Evolutionary conservation across 352 stramenopile genomes (phyloP).

Genomic region (Phytophthora idaei): DNA sequence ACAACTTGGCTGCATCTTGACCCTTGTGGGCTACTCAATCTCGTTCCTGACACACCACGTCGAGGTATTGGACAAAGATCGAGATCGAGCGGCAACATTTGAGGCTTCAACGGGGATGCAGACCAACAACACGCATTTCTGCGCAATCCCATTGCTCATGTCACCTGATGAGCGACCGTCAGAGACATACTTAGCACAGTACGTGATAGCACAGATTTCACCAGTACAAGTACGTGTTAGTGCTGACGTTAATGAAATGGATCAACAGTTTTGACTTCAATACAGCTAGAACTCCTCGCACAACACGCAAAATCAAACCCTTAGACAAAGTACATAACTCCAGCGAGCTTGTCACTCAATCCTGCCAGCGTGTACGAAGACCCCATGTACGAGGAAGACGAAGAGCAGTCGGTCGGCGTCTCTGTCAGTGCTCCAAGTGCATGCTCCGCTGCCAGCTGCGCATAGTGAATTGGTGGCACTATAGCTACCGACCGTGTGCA

Average conservation of each 20-base stretch:
- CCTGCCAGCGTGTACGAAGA: conserved; percentile 5
- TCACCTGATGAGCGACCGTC: conserved; percentile 18
- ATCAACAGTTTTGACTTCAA: too few species aligned
- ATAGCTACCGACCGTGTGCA: conserved; percentile 78
- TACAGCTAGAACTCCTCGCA: too few species aligned
- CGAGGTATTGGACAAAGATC: conserved; percentile 18
- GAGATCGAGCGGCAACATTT: conserved; percentile 23
- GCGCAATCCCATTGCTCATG: conserved; percentile 29
- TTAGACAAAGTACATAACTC: conserved; percentile 9
- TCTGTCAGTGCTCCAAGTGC: conserved; percentile 25
- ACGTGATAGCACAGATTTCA: conserved; percentile 18
- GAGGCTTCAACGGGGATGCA: conserved; percentile 25
- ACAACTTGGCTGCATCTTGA: conserved; percentile 57
- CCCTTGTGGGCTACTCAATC: conserved; percentile 57
- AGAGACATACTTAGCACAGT: not conserved
- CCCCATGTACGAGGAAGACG: not conserved
- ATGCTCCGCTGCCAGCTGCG: conserved; percentile 14
- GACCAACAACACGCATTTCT: conserved; percentile 28
- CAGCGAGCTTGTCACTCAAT: not conserved
- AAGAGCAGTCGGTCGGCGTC: not conserved
- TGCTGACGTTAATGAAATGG: too few species aligned
- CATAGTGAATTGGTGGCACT: conserved; percentile 53
- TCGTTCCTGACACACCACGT: conserved; percentile 51
- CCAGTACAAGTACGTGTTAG: not conserved
- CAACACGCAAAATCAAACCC: not conserved